Conservation (phyloP, 2,329 filamentous ascomycete species). For the Fusarium penzigii region DNA sequence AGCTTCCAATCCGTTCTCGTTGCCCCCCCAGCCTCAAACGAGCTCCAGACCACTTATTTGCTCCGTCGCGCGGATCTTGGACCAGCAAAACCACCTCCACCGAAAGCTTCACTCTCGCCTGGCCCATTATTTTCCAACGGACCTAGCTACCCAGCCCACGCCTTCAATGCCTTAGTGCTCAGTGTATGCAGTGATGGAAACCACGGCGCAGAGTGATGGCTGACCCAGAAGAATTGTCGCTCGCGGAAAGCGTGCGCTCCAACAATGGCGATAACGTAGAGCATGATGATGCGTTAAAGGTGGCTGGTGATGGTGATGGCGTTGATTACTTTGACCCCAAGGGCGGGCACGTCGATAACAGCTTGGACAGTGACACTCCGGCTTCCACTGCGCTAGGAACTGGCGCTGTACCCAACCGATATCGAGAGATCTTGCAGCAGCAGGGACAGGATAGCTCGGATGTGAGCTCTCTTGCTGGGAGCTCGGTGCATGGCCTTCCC, state of each 20-base stretch:
- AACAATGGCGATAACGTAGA: slow-evolving; percentile 44
- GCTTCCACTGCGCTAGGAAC: slow-evolving; percentile 24
- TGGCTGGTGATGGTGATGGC: slow-evolving; percentile 14
- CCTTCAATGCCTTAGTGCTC: slow-evolving; percentile 28
- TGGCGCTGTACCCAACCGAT: slow-evolving; percentile 40
- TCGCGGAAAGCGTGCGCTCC: slow-evolving; percentile 39
- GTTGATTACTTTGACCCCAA: slow-evolving; percentile 2
- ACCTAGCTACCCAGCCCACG: slow-evolving; percentile 27
- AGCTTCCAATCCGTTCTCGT: slow-evolving; percentile 6
- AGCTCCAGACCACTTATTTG: slow-evolving; percentile 24
- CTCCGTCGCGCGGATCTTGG: background rate
- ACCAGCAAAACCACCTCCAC: slow-evolving; percentile 22
- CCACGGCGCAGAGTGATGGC: slow-evolving; percentile 44
- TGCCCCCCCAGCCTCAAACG: slow-evolving; percentile 19
- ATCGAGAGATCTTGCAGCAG: slow-evolving; percentile 47
- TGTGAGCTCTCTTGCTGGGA: slow-evolving; percentile 52
- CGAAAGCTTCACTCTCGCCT: slow-evolving; percentile 10
- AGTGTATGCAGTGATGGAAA: slow-evolving; percentile 40
- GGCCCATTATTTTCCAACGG: background rate
- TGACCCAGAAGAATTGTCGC: slow-evolving; percentile 48
- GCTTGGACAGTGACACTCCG: slow-evolving; percentile 15
- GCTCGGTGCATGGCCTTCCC: slow-evolving; percentile 49
- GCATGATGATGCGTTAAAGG: slow-evolving; percentile 17
- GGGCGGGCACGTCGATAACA: slow-evolving; percentile 13
- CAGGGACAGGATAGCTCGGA: slow-evolving; percentile 50